A percentile compares a stretch with the other conserved stretches of the same genome.
Evolutionary conservation across 108 stramenopile species (phyloP).

Genomic region (Conticribra weissflogii): DNA sequence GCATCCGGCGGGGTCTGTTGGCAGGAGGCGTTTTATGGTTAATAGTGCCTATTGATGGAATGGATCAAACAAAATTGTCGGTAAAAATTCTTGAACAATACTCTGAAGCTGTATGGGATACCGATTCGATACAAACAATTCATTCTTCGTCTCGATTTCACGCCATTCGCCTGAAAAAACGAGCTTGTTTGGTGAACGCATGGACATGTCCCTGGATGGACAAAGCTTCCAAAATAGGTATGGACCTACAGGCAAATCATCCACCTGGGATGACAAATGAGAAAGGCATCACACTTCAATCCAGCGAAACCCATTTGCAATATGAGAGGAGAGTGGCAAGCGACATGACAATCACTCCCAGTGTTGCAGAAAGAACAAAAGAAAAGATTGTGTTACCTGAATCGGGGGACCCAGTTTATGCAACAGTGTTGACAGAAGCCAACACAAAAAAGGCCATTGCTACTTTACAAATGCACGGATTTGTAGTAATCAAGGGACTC

Average conservation of each 20-base stretch:
- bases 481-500: slow-evolving; percentile 62
- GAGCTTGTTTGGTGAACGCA: slow-evolving; percentile 31
- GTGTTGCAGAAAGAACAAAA: slow-evolving; percentile 34
- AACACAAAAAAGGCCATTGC: slow-evolving; percentile 50
- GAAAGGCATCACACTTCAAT: slow-evolving; percentile 26
- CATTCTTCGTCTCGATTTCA: slow-evolving; percentile 6
- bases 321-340: slow-evolving; percentile 30
- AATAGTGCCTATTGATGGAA: slow-evolving; percentile 7
- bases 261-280: not conserved
- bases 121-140: slow-evolving; percentile 4
- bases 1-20: slow-evolving; percentile 12
- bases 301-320: slow-evolving; percentile 29
- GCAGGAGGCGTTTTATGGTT: slow-evolving; percentile 40
- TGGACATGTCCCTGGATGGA: slow-evolving; percentile 51
- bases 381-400: slow-evolving; percentile 14
- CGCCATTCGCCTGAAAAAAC: slow-evolving; percentile 19
- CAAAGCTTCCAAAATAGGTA: slow-evolving; percentile 16
- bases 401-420: slow-evolving; percentile 21
- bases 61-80: not conserved
- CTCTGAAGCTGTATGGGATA: slow-evolving; percentile 28
- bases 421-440: slow-evolving; percentile 48
- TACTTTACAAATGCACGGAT: slow-evolving; percentile 56
- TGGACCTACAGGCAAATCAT: not conserved
- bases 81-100: not conserved
- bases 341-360: slow-evolving; percentile 26